Evolutionary conservation across 768 basidiomycete species (phyloP).

Genomic region (Serendipita vermifera): DNA sequence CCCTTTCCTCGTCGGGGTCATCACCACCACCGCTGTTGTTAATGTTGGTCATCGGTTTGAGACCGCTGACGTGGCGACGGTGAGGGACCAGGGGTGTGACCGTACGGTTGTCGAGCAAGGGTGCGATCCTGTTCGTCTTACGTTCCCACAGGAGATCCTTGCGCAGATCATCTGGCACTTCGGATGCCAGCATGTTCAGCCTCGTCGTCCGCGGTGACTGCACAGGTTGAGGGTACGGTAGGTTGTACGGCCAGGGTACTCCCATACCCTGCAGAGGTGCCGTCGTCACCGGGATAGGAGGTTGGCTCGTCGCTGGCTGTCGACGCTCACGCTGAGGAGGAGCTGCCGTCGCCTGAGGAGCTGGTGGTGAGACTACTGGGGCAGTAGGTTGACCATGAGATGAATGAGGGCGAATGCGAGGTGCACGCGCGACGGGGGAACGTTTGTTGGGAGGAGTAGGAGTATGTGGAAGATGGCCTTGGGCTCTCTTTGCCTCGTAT

Average conservation of each 20-base stretch:
- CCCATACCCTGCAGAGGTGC: background rate
- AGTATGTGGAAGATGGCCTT: constrained; percentile 4
- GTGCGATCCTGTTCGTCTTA: constrained; percentile 17
- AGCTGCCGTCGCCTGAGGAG: constrained; percentile 1
- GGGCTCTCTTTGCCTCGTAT: background rate
- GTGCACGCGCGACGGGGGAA: constrained; percentile 3
- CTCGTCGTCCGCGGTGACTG: constrained; percentile 80
- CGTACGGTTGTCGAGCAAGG: no score
- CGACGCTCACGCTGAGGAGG: background rate
- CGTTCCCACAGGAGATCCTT: constrained; percentile 66
- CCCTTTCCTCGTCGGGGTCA: no score
- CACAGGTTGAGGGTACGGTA: constrained; percentile 49
- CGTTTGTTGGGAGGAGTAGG: no score
- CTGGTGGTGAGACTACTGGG: background rate
- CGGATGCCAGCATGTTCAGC: constrained; percentile 68
- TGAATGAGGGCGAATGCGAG: background rate
- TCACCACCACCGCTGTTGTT: no score
- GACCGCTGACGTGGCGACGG: no score
- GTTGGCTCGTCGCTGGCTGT: constrained; percentile 1
- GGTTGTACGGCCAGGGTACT: constrained; percentile 47
- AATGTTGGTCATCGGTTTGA: no score
- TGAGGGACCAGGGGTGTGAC: no score
- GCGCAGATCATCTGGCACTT: constrained; percentile 73
- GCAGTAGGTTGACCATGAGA: background rate
- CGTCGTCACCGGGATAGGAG: background rate